Evolutionary conservation across 2,329 filamentous ascomycete species (phyloP).

Genomic region (Sporothrix inflata): DNA sequence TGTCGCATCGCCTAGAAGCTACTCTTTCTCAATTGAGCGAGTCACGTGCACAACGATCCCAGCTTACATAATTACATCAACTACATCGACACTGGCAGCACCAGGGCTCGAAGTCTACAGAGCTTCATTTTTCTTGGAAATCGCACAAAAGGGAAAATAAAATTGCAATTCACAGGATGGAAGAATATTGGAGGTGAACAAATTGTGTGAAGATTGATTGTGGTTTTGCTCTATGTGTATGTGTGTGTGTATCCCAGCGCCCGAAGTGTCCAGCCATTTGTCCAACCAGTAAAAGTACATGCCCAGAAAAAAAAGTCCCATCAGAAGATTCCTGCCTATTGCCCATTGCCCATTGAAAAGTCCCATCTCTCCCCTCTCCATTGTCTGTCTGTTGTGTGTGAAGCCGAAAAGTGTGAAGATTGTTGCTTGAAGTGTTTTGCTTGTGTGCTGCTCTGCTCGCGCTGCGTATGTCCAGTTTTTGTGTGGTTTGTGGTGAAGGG

Average conservation of each 20-base stretch:
- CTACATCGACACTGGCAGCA: neutral
- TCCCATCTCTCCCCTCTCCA: neutral
- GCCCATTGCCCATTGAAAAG: neutral
- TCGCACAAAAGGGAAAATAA: neutral
- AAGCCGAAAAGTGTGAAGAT: neutral
- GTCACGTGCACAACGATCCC: neutral
- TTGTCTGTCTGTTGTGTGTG: neutral
- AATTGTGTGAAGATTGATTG: neutral
- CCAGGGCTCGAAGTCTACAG: neutral
- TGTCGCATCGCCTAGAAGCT: neutral
- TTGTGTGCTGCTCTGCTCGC: neutral
- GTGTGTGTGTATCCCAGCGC: neutral
- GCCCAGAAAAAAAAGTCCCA: neutral
- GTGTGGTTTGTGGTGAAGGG: neutral
- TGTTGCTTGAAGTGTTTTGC: neutral
- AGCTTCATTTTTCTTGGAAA: neutral
- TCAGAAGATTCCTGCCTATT: neutral
- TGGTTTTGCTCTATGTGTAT: neutral
- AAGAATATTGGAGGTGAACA: neutral
- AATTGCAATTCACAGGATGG: neutral
- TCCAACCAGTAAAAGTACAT: neutral
- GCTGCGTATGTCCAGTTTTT: neutral
- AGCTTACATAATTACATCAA: neutral
- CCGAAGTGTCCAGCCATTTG: neutral
- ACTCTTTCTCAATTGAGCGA: neutral